Evolutionary conservation across 495 filamentous ascomycete species (phyloP).

Genomic region (Entonaema liquescens): DNA sequence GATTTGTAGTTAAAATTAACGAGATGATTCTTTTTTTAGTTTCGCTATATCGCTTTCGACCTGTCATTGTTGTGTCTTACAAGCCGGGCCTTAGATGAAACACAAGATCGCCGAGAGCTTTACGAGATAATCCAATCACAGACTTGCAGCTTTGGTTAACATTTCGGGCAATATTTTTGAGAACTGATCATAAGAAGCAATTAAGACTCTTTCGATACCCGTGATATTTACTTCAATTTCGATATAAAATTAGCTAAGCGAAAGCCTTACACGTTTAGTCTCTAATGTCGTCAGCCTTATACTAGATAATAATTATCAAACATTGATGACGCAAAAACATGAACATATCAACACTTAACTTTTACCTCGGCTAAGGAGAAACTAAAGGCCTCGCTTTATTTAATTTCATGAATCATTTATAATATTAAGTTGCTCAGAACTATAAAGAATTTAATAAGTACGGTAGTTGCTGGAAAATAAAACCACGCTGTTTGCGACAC

Average conservation of each 20-base stretch:
- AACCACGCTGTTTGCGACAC: no score
- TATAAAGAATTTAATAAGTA: no score
- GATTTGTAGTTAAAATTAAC: not conserved
- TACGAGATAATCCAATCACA: not conserved
- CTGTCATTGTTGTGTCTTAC: not conserved
- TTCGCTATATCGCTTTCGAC: not conserved
- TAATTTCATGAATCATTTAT: no score
- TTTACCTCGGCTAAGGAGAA: no score
- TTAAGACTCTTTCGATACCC: not conserved
- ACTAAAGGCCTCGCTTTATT: no score
- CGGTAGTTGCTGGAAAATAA: no score
- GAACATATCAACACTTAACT: not conserved
- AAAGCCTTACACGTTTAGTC: not conserved
- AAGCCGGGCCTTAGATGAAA: not conserved
- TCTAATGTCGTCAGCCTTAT: not conserved
- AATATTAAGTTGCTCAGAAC: no score
- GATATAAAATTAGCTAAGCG: not conserved
- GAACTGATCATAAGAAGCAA: no score
- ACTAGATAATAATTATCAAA: not conserved
- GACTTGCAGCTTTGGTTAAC: not conserved
- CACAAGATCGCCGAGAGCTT: not conserved
- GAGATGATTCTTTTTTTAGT: not conserved
- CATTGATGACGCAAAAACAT: not conserved
- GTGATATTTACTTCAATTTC: not conserved
- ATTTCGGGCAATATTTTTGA: not conserved